Base-by-base conservation (phyloP, 495 filamentous ascomycete genomes). In the Neurospora sp. region DNA sequence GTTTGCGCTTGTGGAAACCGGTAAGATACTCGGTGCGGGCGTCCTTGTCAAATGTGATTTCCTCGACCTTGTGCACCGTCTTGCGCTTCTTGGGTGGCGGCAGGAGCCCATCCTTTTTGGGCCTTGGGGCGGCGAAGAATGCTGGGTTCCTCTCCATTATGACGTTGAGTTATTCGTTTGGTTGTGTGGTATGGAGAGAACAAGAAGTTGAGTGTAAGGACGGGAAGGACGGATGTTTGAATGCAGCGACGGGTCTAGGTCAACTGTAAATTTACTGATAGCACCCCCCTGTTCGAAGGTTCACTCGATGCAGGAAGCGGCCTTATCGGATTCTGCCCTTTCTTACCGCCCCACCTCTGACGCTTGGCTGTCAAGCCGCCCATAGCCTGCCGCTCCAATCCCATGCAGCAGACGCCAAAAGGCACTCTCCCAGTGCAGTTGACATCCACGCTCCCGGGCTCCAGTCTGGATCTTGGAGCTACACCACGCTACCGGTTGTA, bases 1-100 rank as follows among this genome's bases (percentile, higher is more conserved):
- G 82, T 80, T 99, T 99, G 79, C 96, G 91, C 86, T 97, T 98
- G 84, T 93, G 95, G 83, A 99, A 99, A 5, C 96, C 96, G 8
- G 93, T 97, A 44, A 99, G 87, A 76, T 92, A 99, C 74, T 98
- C 92, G 74, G 89, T 85, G 69, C 96, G 89, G 53, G 90, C 90
- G 65, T 85, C 83, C 68, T 84, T 77, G 83, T 98, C 95, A 82
- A 98, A 98, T 53, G 84, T 89, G 81, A 99, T 90, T 78, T 94
- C 92, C 75, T 92, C 92, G 70, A 92, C 83, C 45, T 86, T 82
- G 71, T 85, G 82, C 3, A 79, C 77, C n/a, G 79, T 78, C 81
- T 92, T 94, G 70, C 92, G 84, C 75, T 86, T 88, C 81, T 92
- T 94, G n/a, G 83, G 76, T 17, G 87, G 83, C 9, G 88, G 87